A percentile compares a stretch with the other conserved stretches of the same genome.
Conservation (phyloP, 352 stramenopile species). For the Phytophthora sp. region DNA sequence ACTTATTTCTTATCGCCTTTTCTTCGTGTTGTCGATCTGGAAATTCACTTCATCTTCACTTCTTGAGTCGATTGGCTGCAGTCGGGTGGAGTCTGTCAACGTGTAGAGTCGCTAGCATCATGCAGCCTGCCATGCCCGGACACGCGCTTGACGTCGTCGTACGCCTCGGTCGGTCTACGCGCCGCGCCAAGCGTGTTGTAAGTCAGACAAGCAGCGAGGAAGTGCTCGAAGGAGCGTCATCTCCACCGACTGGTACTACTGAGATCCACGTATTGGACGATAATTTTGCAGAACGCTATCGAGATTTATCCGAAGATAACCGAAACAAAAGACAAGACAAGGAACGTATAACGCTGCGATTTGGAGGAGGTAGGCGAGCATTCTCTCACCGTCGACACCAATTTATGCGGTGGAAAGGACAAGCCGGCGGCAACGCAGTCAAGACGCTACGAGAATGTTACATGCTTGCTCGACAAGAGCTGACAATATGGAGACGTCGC, state of each 20-base stretch:
- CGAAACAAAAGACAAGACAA: too few species aligned
- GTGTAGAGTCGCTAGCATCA: neutral
- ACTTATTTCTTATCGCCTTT: too few species aligned
- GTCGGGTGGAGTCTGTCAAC: neutral
- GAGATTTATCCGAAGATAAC: neutral
- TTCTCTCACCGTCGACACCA: slow-evolving; percentile 19
- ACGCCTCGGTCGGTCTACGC: slow-evolving; percentile 6
- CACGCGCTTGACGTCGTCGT: neutral
- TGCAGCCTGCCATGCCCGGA: slow-evolving; percentile 4
- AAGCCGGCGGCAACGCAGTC: slow-evolving; percentile 9
- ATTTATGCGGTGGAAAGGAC: slow-evolving; percentile 24
- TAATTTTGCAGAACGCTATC: slow-evolving; percentile 12
- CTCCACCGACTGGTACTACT: too few species aligned
- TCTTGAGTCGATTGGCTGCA: slow-evolving; percentile 5
- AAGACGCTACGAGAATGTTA: slow-evolving; percentile 26
- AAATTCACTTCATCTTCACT: slow-evolving; percentile 2
- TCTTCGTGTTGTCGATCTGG: too few species aligned
- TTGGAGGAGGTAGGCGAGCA: slow-evolving; percentile 3
- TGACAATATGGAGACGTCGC: slow-evolving; percentile 13
- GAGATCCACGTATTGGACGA: slow-evolving; percentile 11
- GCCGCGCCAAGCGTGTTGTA: neutral
- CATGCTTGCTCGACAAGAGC: slow-evolving; percentile 20
- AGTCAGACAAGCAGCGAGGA: slow-evolving; percentile 14
- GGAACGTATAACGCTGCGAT: neutral
- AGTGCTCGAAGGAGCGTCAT: neutral